Evolutionary conservation across 768 basidiomycete species (phyloP).

Genomic region (Mrakia frigida): DNA sequence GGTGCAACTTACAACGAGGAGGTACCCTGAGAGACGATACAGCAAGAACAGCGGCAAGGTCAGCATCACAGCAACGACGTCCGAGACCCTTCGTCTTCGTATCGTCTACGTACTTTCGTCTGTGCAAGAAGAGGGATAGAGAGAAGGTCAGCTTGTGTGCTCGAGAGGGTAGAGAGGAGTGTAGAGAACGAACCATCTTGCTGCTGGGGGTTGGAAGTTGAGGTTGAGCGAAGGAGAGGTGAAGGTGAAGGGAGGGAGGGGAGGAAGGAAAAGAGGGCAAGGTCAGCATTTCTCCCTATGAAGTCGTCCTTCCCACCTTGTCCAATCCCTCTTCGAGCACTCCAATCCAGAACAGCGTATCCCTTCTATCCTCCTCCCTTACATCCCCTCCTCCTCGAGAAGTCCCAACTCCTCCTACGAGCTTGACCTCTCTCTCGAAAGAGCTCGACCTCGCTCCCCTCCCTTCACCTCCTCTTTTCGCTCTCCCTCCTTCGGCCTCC

Average conservation of each 20-base stretch:
- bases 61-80: background rate
- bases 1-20: slow-evolving; percentile 32
- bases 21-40: slow-evolving; percentile 28
- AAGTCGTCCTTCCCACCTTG: background rate
- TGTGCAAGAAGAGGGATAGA: background rate
- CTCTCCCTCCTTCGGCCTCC: too few species aligned
- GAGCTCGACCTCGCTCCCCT: background rate
- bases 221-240: background rate
- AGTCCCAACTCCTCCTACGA: background rate
- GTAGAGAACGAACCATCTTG: slow-evolving; percentile 10
- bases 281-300: slow-evolving; percentile 7
- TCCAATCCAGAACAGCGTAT: slow-evolving; percentile 5
- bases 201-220: background rate
- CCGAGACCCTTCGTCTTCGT: background rate
- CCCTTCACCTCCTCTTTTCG: background rate
- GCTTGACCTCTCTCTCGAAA: background rate
- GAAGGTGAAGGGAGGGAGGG: background rate
- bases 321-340: background rate
- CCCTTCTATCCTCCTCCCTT: background rate
- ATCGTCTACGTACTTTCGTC: slow-evolving; percentile 17
- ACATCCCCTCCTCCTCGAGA: background rate
- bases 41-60: background rate
- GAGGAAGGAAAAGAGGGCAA: background rate
- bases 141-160: background rate
- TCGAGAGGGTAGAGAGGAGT: background rate